Base-by-base conservation (phyloP, 2,329 filamentous ascomycete species). In the Phyllosticta citriasiana region DNA sequence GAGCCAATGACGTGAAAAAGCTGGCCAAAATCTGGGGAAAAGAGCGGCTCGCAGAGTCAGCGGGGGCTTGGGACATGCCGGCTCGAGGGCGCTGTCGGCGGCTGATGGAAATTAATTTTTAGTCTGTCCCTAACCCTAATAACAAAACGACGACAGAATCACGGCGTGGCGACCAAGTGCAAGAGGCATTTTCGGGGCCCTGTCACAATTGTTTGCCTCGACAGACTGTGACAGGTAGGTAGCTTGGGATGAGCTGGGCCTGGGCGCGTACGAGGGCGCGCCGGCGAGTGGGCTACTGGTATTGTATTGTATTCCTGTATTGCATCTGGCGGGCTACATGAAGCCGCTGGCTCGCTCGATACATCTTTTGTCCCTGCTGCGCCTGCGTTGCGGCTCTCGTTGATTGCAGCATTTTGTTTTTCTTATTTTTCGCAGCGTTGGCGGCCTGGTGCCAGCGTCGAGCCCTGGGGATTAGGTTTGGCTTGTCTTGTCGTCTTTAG, bases 41-140 rank as follows among this genome's bases (percentile, higher is more conserved):
- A n/a, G n/a, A 35, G 40, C 40, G 16, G 40, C 40, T n/a, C 40
- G 6, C 40, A n/a, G 40, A 47, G 40, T 47, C 40, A 47, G 40
- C 40, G 40, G 40, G 40, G 40, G 40, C 40, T 47, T 47, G 40
- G 40, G 40, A n/a, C 40, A 47, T 47, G 40, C 26, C 57, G 33
- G 55, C 55, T 30, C 54, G 54, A n/a, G 35, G 40, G 33, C 52
- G 53, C 53, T 60, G 58, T 30, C 40, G 57, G 58, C 58, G 58
- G 40, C 55, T 60, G 53, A 47, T 47, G 40, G 40, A 47, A 47
- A 47, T 47, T 47, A 47, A 47, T 47, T 47, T 47, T 47, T 47
- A 47, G 40, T 47, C 40, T 47, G 40, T 47, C 40, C 40, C 40
- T 47, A 47, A 47, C 40, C 40, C 40, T 47, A 47, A 47, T 47